phyloP scores from a whole-genome alignment of 257 asterid genomes.

The Lycium barbarum region DNA sequence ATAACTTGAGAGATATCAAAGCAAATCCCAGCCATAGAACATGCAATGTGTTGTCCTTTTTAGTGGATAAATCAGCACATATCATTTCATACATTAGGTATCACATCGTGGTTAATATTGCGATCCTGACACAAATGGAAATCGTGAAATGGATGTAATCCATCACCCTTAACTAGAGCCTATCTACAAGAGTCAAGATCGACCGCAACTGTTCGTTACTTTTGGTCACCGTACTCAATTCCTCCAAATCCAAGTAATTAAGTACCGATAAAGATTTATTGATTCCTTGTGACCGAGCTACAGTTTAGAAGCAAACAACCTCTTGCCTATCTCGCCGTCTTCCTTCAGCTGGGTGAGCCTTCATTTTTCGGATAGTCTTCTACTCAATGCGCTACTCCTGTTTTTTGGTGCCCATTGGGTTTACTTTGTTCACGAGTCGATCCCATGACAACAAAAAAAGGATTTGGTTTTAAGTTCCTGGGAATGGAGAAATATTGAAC shows the following conservation, averaged over 20 bases:
- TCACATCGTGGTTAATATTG: neutral
- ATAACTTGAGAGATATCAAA: constrained; percentile 15
- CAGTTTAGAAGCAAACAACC: neutral
- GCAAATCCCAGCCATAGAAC: neutral
- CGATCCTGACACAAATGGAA: neutral
- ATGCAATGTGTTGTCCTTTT: constrained; percentile 17
- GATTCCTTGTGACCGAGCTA: accelerated
- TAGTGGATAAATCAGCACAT: neutral
- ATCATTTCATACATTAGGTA: neutral
- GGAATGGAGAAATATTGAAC: neutral
- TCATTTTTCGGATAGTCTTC: neutral
- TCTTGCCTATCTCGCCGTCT: neutral
- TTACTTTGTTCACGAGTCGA: neutral
- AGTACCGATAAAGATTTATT: neutral
- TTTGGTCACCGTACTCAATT: neutral
- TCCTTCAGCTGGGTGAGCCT: neutral
- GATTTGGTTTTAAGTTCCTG: neutral
- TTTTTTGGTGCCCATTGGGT: neutral
- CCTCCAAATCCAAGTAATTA: neutral
- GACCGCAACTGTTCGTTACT: neutral
- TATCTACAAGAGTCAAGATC: neutral
- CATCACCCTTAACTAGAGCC: neutral
- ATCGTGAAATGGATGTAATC: neutral
- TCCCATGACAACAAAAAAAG: neutral
- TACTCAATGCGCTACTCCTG: neutral